Percentiles rank a stretch among this genome's conserved stretches.
These are phyloP conservation scores for Tylopilus subfusipes DNA, from an alignment of 768 basidiomycete species.

Conservation along the genomic window DNA sequence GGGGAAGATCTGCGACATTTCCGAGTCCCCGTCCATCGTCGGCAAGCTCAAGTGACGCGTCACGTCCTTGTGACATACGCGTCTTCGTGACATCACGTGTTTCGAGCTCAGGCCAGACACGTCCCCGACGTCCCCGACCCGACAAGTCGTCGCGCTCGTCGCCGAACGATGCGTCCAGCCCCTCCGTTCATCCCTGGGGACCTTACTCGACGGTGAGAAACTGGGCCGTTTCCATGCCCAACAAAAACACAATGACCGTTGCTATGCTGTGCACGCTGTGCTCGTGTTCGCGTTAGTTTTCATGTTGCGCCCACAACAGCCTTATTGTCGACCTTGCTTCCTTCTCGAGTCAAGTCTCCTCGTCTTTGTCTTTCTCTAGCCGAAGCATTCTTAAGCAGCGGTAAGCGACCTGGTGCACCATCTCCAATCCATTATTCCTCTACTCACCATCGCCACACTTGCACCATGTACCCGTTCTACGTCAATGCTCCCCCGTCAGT, in stretches of 20 bases:
- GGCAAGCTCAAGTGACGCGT: neutral
- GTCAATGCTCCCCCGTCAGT: neutral
- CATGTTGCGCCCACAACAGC: neutral
- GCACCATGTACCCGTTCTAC: conserved; percentile 6
- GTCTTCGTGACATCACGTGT: conserved; percentile 3
- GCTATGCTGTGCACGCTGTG: neutral
- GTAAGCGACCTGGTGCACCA: neutral
- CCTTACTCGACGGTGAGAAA: neutral
- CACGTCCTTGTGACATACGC: conserved; percentile 3
- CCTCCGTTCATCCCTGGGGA: no score
- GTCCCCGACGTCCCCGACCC: neutral
- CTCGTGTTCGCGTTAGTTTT: neutral
- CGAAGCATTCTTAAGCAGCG: conserved; percentile 2
- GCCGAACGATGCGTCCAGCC: neutral
- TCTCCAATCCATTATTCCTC: neutral
- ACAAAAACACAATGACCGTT: conserved; percentile 5
- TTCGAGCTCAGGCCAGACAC: neutral
- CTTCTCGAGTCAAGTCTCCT: neutral
- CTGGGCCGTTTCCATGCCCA: neutral
- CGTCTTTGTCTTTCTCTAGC: neutral
- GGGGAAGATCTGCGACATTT: conserved; percentile 69
- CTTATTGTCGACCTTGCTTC: conserved; percentile 10
- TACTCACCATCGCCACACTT: neutral
- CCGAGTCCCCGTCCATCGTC: conserved; percentile 69
- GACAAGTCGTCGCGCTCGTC: neutral